A percentile compares a stretch with the other conserved stretches of the same genome.
phyloP scores from a whole-genome alignment of 371 early-diverging fungal genomes.

The Amoeboaphelidium protococcarum region DNA sequence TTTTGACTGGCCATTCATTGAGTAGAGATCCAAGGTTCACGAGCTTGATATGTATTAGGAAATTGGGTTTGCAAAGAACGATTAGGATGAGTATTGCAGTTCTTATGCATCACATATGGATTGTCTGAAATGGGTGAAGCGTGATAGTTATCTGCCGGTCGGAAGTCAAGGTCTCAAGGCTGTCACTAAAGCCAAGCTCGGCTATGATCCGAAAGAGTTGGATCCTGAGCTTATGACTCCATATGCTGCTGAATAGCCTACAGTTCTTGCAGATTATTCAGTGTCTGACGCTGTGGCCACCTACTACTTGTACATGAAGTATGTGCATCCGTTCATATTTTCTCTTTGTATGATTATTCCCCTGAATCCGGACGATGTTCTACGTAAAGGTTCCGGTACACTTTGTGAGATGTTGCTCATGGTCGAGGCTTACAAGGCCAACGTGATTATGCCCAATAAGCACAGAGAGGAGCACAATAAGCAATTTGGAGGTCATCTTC shows the following conservation, averaged over 20 bases:
- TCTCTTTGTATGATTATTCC: conserved; percentile 98
- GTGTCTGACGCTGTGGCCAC: conserved; percentile 99
- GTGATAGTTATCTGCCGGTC: conserved; percentile 94
- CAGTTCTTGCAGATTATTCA: conserved; percentile 91
- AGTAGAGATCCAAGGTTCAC: conserved; percentile 48
- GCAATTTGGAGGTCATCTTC: conserved; percentile 65
- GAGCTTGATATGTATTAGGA: conserved; percentile 47
- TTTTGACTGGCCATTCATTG: conserved; percentile 99
- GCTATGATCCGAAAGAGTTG: conserved; percentile 94
- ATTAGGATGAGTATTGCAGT: conserved; percentile 60
- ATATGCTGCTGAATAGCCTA: conserved; percentile 71
- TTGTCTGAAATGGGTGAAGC: conserved; percentile 96
- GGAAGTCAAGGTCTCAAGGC: conserved; percentile 92
- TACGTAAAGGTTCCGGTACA: conserved; percentile 92
- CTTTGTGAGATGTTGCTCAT: conserved; percentile 94
- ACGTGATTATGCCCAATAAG: conserved; percentile 91
- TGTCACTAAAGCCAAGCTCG: conserved; percentile 87
- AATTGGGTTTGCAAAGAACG: conserved; percentile 16
- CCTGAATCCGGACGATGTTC: conserved; percentile 80
- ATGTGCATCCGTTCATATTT: conserved; percentile 97
- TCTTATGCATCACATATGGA: conserved; percentile 91
- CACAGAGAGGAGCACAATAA: conserved; percentile 43
- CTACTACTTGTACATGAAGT: conserved; percentile 97
- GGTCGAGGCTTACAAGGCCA: conserved; percentile 78
- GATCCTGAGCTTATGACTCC: conserved; percentile 98